Evolutionary conservation across 2,329 filamentous ascomycete genomes (phyloP).

Genomic region (Phoma sp.): DNA sequence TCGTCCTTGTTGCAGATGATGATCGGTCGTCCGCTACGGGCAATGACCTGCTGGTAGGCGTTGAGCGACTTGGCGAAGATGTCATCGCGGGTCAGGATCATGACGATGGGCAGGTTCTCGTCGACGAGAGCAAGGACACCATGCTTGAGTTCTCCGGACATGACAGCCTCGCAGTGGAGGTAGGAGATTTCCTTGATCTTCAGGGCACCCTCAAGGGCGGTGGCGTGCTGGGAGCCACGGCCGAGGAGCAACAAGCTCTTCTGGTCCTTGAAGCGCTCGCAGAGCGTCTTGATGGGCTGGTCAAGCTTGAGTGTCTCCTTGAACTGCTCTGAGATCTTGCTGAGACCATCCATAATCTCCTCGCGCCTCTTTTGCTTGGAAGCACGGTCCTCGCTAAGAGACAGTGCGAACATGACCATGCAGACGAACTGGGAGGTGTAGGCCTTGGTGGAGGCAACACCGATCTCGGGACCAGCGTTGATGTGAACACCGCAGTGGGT

Average conservation of each 20-base stretch:
- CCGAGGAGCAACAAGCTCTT: slow-evolving; percentile 94
- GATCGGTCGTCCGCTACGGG: slow-evolving; percentile 93
- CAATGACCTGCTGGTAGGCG: slow-evolving; percentile 99
- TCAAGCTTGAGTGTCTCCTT: slow-evolving; percentile 90
- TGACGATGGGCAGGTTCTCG: slow-evolving; percentile 98
- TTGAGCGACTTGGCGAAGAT: slow-evolving; percentile 99
- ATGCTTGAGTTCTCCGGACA: slow-evolving; percentile 99
- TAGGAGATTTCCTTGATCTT: slow-evolving; percentile 99
- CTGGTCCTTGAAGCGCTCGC: slow-evolving; percentile 94
- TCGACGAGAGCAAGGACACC: slow-evolving; percentile 97
- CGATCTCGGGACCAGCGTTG: slow-evolving; percentile 97
- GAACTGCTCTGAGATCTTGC: slow-evolving; percentile 89
- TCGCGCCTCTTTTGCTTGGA: slow-evolving; percentile 91
- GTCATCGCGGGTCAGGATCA: slow-evolving; percentile 96
- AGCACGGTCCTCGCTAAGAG: slow-evolving; percentile 92
- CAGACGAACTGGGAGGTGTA: slow-evolving; percentile 99
- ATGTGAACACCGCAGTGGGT: slow-evolving; percentile 99
- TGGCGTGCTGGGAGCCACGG: slow-evolving; percentile 95
- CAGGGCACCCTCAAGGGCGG: slow-evolving; percentile 91
- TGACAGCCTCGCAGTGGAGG: slow-evolving; percentile 98
- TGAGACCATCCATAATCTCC: slow-evolving; percentile 95
- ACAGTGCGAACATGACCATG: slow-evolving; percentile 99
- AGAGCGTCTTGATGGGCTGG: slow-evolving; percentile 92
- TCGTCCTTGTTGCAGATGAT: slow-evolving; percentile 96
- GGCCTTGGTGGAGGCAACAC: slow-evolving; percentile 98